phyloP scores from a whole-genome alignment of 2,329 filamentous ascomycete species.

The Aaosphaeria pasadenensis region DNA sequence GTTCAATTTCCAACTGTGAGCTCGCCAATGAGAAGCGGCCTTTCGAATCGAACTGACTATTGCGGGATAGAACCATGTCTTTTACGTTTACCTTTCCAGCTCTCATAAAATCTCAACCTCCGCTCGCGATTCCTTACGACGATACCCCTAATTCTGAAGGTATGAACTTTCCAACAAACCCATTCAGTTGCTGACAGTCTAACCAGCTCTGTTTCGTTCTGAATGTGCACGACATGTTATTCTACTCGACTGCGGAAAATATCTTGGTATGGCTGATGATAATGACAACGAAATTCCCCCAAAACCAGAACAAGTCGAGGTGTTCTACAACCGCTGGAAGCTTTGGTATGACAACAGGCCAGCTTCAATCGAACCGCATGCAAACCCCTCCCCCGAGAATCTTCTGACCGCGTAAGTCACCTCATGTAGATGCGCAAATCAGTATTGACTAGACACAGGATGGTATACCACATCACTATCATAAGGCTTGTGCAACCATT shows the following conservation, averaged over 20 bases:
- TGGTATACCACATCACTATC: conserved; percentile 24
- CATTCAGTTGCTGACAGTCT: conserved; percentile 1
- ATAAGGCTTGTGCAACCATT: conserved; percentile 24
- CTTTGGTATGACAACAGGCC: conserved; percentile 21
- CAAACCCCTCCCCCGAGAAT: conserved; percentile 18
- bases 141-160: conserved; percentile 15
- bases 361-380: conserved; percentile 15
- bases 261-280: conserved; percentile 9
- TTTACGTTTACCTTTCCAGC: conserved; percentile 21
- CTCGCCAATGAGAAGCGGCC: background rate
- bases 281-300: conserved; percentile 3
- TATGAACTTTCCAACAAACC: conserved; percentile 3
- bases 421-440: background rate
- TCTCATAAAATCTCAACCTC: conserved; percentile 18
- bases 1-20: conserved; percentile 32
- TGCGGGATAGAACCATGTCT: conserved; percentile 19
- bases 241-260: conserved; percentile 19
- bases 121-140: conserved; percentile 20
- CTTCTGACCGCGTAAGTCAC: conserved; percentile 21
- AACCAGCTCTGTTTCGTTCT: conserved; percentile 21
- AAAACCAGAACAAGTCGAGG: conserved; percentile 15
- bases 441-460: conserved; percentile 15
- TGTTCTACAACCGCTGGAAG: conserved; percentile 17
- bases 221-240: conserved; percentile 25
- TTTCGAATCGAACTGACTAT: too few species aligned